A percentile compares a stretch with the other conserved stretches of the same genome.
phyloP scores from a whole-genome alignment of 2,329 filamentous ascomycete genomes.

The Penicillium freii region DNA sequence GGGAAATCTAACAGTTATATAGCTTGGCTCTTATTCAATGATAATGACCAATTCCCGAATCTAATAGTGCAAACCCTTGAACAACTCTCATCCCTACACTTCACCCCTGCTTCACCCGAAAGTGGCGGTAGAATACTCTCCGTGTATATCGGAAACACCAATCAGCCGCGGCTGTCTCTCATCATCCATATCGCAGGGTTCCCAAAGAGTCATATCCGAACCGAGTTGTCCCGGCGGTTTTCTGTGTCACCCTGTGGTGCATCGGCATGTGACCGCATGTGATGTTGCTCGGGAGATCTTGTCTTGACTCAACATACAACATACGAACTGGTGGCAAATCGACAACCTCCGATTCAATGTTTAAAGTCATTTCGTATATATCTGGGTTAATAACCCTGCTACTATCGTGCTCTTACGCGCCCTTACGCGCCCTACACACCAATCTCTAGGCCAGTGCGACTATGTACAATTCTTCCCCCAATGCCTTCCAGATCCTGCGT shows the following conservation, averaged over 20 bases:
- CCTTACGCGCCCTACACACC: background rate
- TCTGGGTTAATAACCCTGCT: background rate
- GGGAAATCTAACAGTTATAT: slow-evolving; percentile 15
- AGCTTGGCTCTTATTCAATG: slow-evolving; percentile 5
- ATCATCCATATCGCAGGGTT: background rate
- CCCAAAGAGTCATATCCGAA: background rate
- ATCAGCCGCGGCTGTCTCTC: slow-evolving; percentile 21
- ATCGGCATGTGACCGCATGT: slow-evolving; percentile 20
- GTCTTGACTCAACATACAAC: too few species aligned
- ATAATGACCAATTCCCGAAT: slow-evolving; percentile 11
- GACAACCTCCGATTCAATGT: background rate
- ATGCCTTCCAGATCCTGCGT: background rate
- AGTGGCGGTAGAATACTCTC: slow-evolving; percentile 3
- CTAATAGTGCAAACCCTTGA: background rate
- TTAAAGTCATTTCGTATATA: background rate
- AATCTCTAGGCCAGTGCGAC: background rate
- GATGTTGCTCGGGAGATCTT: background rate
- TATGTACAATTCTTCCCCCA: slow-evolving; percentile 4
- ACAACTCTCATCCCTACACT: background rate
- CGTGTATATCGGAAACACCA: slow-evolving; percentile 10
- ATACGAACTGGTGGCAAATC: too few species aligned
- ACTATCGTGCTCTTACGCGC: background rate
- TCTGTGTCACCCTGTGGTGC: background rate
- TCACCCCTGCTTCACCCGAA: slow-evolving; percentile 14
- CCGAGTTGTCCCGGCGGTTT: slow-evolving; percentile 18